These are phyloP conservation scores for Syzygium syzygioides DNA, from an alignment of 441 rosid species.

Conservation along the genomic window DNA sequence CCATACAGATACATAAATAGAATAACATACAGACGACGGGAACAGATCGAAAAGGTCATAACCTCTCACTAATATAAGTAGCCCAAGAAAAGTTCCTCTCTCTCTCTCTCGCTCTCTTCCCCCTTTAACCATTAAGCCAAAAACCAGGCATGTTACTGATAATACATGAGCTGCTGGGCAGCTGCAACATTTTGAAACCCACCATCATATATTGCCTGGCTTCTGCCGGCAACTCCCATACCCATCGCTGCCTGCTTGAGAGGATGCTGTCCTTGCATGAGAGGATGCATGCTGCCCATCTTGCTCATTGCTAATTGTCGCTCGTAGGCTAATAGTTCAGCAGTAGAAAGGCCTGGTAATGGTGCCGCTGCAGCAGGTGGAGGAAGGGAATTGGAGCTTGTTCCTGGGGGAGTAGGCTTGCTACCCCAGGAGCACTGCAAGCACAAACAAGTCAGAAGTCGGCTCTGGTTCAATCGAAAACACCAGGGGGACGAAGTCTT, in stretches of 20 bases:
- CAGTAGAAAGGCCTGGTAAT: constrained; percentile 60
- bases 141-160: constrained; percentile 27
- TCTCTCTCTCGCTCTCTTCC: neutral
- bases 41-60: neutral
- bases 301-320: constrained; percentile 79
- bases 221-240: constrained; percentile 71
- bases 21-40: neutral
- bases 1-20: neutral
- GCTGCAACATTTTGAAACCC: constrained; percentile 87
- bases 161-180: constrained; percentile 94
- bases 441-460: neutral
- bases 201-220: constrained; percentile 90
- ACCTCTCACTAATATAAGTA: constrained; percentile 18
- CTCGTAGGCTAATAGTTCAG: constrained; percentile 74
- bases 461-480: neutral
- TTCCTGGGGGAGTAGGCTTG: constrained; percentile 89
- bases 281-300: constrained; percentile 77
- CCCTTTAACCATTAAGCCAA: constrained; percentile 3
- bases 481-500: neutral
- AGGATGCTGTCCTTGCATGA: constrained; percentile 84
- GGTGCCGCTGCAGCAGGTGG: constrained; percentile 67
- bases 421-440: constrained; percentile 94
- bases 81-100: too few species aligned
- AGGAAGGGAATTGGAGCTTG: constrained; percentile 88
- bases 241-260: constrained; percentile 88